phyloP scores from a whole-genome alignment of 352 stramenopile genomes.

The Aphanomyces astaci region DNA sequence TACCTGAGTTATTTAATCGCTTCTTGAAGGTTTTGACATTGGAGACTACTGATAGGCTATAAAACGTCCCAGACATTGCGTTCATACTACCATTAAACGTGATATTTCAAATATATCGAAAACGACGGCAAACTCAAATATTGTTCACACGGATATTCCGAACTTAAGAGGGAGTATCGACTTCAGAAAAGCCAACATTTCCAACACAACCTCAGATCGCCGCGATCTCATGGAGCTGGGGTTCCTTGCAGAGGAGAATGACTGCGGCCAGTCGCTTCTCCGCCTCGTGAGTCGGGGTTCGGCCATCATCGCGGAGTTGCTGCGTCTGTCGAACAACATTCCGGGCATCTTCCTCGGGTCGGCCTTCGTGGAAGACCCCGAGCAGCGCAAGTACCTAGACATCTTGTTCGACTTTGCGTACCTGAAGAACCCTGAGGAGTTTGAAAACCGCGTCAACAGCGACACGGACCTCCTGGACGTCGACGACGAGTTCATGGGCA shows the following conservation, averaged over 20 bases:
- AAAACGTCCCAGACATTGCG: no score
- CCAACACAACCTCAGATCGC: not conserved
- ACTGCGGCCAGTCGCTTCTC: slow-evolving; percentile 92
- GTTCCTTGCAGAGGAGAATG: slow-evolving; percentile 87
- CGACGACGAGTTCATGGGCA: slow-evolving; percentile 89
- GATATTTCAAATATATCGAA: no score
- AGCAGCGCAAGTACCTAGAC: slow-evolving; percentile 85
- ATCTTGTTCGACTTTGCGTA: slow-evolving; percentile 96
- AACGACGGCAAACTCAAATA: no score
- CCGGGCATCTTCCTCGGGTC: slow-evolving; percentile 81
- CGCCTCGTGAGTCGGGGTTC: slow-evolving; percentile 85
- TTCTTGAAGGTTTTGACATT: no score
- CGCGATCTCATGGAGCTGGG: slow-evolving; percentile 35
- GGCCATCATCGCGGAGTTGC: slow-evolving; percentile 89
- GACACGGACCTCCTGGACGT: slow-evolving; percentile 85
- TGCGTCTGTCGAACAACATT: slow-evolving; percentile 88
- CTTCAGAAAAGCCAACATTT: no score
- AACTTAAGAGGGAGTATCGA: not conserved
- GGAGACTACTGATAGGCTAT: no score
- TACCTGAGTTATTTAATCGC: no score
- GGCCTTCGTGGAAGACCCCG: slow-evolving; percentile 79
- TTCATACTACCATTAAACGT: no score
- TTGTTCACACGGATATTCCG: no score
- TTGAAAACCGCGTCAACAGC: slow-evolving; percentile 89
- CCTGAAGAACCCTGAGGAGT: slow-evolving; percentile 91